Evolutionary conservation across 805 yeast genomes (phyloP).

Genomic region (Metschnikowia santaceciliae): DNA sequence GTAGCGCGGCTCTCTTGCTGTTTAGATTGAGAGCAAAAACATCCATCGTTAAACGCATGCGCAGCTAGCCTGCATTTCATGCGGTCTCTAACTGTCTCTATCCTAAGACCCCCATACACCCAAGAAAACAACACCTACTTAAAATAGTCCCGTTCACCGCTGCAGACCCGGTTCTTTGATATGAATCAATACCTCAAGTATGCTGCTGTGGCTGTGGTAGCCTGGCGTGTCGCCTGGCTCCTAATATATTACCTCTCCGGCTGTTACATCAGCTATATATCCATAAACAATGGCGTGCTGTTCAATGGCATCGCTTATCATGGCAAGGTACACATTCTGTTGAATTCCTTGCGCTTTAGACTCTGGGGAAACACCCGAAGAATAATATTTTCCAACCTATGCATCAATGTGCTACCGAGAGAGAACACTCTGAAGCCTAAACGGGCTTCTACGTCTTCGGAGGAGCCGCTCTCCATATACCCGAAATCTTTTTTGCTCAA

Average conservation of each 20-base stretch:
- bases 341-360: constrained; percentile 27
- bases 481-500: constrained; percentile 4
- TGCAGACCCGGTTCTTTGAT: background rate
- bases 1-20: constrained; percentile 4
- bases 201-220: constrained; percentile 6
- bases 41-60: background rate
- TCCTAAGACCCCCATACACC: background rate
- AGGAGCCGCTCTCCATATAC: constrained; percentile 9
- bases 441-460: background rate
- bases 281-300: constrained; percentile 38
- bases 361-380: constrained; percentile 38
- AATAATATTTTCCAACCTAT: constrained; percentile 28
- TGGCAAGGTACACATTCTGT: constrained; percentile 11
- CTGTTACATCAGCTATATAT: constrained; percentile 28
- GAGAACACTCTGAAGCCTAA: background rate
- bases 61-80: constrained; percentile 4
- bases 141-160: background rate
- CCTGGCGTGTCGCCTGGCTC: constrained; percentile 32
- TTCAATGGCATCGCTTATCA: constrained; percentile 27
- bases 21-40: constrained; percentile 2
- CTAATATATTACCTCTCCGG: constrained; percentile 30
- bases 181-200: constrained; percentile 8
- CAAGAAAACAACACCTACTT: background rate
- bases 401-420: constrained; percentile 1
- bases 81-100: background rate